phyloP scores from a whole-genome alignment of 2,329 filamentous ascomycete genomes.

The Bipolaris bicolor region DNA sequence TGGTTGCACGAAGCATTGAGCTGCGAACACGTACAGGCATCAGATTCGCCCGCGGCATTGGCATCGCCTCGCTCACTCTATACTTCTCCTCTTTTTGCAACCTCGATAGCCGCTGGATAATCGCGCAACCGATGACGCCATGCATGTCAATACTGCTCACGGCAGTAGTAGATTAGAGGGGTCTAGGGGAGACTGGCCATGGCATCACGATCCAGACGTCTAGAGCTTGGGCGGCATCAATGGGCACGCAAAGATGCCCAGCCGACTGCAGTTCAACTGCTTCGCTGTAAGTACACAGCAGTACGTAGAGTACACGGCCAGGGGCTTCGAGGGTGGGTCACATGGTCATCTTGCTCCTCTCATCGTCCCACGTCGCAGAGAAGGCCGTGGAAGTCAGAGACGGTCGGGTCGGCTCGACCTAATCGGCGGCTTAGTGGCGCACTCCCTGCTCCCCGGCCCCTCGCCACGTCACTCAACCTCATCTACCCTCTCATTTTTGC shows the following conservation, averaged over 20 bases:
- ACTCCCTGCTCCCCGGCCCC: conserved; percentile 20
- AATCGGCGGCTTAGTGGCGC: conserved; percentile 18
- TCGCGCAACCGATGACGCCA: conserved; percentile 24
- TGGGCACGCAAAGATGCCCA: conserved; percentile 3
- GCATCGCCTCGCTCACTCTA: background rate
- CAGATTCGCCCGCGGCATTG: conserved; percentile 32
- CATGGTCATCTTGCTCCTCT: conserved; percentile 18
- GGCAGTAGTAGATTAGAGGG: conserved; percentile 18
- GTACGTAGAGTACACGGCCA: conserved; percentile 8
- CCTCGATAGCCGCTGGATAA: conserved; percentile 43
- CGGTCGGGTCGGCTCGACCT: conserved; percentile 31
- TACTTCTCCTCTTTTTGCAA: conserved; percentile 15
- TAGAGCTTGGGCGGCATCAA: conserved; percentile 12
- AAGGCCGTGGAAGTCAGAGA: conserved; percentile 24
- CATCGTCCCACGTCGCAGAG: conserved; percentile 35
- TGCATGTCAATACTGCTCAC: conserved; percentile 35
- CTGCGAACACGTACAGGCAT: conserved; percentile 39
- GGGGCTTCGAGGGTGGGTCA: conserved; percentile 19
- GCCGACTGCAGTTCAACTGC: conserved; percentile 17
- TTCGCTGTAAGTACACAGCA: conserved; percentile 13
- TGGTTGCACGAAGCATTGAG: conserved; percentile 24
- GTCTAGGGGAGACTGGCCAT: conserved; percentile 8
- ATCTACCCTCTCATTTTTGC: conserved; percentile 29
- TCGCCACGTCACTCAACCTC: conserved; percentile 40
- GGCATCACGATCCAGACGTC: conserved; percentile 10